Base-by-base conservation (phyloP, 768 basidiomycete species). In the Boletellus emodensis region DNA sequence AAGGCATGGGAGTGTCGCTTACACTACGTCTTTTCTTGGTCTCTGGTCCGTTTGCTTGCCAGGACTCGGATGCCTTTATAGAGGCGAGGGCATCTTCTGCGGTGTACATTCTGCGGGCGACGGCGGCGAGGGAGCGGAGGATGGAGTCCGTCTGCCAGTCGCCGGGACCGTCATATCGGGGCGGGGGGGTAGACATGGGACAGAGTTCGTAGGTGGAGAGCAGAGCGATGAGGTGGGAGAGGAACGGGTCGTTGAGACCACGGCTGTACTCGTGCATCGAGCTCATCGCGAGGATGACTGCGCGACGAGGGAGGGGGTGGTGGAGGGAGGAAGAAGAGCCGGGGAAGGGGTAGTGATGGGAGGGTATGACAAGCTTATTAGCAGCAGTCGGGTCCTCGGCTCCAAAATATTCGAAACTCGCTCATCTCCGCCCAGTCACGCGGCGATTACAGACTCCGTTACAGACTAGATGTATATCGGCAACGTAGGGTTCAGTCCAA, bases 401-500 rank as follows among this genome's bases (percentile, higher is more conserved):
- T 37, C 2, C 50, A 28, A 48, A 57, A 48, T 20, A 47, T 24
- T 46, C 40, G 28, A 46, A 46, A 37, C 37, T 26, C 12, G 44
- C 47, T 46, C 55, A 60, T 62, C 62, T 61, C 62, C 63, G 63
- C 59, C 30, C 14, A 12, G n/a, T n/a, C 30, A 36, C 40, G 36
- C 15, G 26, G 24, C 13, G 32, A 44, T 32, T 51, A 44, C 46
- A 51, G 26, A 18, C 24, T 26, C 40, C 37, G 34, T 48, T 55
- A 51, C 48, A 32, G 34, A 35, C 39, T 51, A 91, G 41, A 91
- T 83, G 62, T 87, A 92, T 53, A 91, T 83, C 0, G 87, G 88
- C 47, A 92, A 70, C 2, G 85, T 84, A 4, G 89, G 89, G 67
- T 90, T 85, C 34, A 90, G 69, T 5, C 79, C 84, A 15, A 64